A percentile compares a stretch with the other conserved stretches of the same genome.
Conservation (phyloP, 2,329 filamentous ascomycete genomes). For the Erysiphe pulchra region DNA sequence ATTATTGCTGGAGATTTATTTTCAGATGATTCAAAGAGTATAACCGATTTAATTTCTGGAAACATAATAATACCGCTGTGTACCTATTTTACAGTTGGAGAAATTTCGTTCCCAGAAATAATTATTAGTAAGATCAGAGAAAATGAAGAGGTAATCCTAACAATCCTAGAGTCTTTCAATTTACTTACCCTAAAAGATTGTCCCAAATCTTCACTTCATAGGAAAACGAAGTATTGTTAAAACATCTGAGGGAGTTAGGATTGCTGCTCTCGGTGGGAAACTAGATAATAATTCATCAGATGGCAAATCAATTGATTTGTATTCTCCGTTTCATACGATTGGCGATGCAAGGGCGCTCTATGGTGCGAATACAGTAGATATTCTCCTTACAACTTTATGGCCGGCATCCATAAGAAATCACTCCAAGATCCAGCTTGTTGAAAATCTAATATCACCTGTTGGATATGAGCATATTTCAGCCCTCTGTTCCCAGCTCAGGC, state of each 20-base stretch:
- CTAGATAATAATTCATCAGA: constrained; percentile 34
- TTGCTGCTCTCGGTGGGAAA: constrained; percentile 62
- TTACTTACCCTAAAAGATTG: constrained; percentile 27
- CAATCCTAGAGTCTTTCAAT: neutral
- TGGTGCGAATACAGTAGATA: constrained; percentile 57
- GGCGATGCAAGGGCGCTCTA: constrained; percentile 51
- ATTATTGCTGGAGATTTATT: constrained; percentile 73
- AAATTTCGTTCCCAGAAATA: constrained; percentile 38
- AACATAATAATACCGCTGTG: constrained; percentile 49
- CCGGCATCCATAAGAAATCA: constrained; percentile 44
- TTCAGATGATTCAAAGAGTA: constrained; percentile 28
- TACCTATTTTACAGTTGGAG: constrained; percentile 76
- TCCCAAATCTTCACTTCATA: constrained; percentile 73
- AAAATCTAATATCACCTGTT: constrained; percentile 22
- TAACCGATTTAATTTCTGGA: constrained; percentile 45
- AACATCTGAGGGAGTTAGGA: constrained; percentile 67
- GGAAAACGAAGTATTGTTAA: constrained; percentile 72
- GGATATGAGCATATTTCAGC: constrained; percentile 48
- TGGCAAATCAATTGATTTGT: constrained; percentile 42
- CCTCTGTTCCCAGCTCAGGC: constrained; percentile 53
- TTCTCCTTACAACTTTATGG: constrained; percentile 73
- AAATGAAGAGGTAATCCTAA: constrained; percentile 28
- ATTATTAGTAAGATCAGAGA: constrained; percentile 50
- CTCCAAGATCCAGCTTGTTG: constrained; percentile 34
- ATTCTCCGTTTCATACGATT: constrained; percentile 51